A percentile compares a stretch with the other conserved stretches of the same genome.
Evolutionary conservation across 768 basidiomycete species (phyloP).

Genomic region (Agrocybe praecox): DNA sequence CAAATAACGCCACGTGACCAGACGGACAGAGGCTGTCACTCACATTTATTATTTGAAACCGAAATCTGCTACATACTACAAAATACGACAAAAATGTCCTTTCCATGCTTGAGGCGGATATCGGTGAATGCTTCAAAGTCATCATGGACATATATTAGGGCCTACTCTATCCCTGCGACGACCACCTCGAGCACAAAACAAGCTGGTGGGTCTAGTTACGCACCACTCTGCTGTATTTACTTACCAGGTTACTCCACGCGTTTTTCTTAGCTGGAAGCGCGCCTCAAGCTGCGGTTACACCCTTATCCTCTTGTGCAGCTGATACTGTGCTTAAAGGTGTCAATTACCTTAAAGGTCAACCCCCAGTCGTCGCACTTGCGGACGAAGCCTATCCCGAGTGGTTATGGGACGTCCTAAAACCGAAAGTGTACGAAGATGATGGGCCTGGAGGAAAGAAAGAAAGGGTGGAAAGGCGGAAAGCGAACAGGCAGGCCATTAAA

Average conservation of each 20-base stretch:
- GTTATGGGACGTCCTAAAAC: slow-evolving; percentile 80
- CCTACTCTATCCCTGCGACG: too few relatives aligned
- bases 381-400: slow-evolving; percentile 90
- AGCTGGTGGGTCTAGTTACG: too few relatives aligned
- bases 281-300: slow-evolving; percentile 7
- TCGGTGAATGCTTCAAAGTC: too few relatives aligned
- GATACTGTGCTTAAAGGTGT: slow-evolving; percentile 81
- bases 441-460: slow-evolving; percentile 75
- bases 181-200: too few relatives aligned
- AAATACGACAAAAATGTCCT: too few relatives aligned
- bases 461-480: slow-evolving; percentile 55
- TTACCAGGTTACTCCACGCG: neutral
- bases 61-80: too few relatives aligned
- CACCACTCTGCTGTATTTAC: too few relatives aligned
- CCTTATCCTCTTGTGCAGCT: slow-evolving; percentile 64
- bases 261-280: neutral
- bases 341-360: slow-evolving; percentile 82
- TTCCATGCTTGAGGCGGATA: too few relatives aligned
- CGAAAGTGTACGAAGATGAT: slow-evolving; percentile 64
- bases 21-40: too few relatives aligned
- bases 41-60: too few relatives aligned
- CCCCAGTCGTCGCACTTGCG: slow-evolving; percentile 70
- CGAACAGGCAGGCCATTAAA: slow-evolving; percentile 71
- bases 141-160: too few relatives aligned
- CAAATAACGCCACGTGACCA: too few relatives aligned